A percentile compares a stretch with the other conserved stretches of the same genome.
These are phyloP conservation scores for Tetrahymena malaccensis DNA, from an alignment of 73 alveolate species.

Conservation along the genomic window DNA sequence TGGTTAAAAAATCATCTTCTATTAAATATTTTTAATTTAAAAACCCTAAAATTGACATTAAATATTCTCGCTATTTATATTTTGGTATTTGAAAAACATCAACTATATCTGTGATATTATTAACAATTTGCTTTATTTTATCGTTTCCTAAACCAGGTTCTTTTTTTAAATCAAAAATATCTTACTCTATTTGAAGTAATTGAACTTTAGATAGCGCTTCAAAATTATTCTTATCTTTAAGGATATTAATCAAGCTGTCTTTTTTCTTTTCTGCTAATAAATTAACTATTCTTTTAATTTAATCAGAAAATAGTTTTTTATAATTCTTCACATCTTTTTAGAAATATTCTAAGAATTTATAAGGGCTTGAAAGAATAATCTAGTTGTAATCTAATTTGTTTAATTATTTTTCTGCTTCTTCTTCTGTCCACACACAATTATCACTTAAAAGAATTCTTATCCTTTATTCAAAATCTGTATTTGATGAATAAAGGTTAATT, in stretches of 20 bases:
- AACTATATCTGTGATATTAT: background rate
- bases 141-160: no score
- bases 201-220: background rate
- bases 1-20: background rate
- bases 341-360: background rate
- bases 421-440: background rate
- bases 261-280: background rate
- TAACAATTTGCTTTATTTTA: no score
- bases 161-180: no score
- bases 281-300: background rate
- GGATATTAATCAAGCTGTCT: background rate
- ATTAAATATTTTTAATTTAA: no score
- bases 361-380: background rate
- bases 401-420: background rate
- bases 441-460: background rate
- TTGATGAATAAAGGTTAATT: background rate
- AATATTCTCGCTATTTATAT: no score
- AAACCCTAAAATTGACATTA: no score
- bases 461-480: background rate
- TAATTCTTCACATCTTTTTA: background rate
- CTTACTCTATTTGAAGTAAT: background rate
- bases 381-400: background rate
- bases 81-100: background rate
- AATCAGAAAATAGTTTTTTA: background rate
- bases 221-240: background rate